Evolutionary conservation across 768 basidiomycete genomes (phyloP).

Genomic region (Agrocybe chaxingu): DNA sequence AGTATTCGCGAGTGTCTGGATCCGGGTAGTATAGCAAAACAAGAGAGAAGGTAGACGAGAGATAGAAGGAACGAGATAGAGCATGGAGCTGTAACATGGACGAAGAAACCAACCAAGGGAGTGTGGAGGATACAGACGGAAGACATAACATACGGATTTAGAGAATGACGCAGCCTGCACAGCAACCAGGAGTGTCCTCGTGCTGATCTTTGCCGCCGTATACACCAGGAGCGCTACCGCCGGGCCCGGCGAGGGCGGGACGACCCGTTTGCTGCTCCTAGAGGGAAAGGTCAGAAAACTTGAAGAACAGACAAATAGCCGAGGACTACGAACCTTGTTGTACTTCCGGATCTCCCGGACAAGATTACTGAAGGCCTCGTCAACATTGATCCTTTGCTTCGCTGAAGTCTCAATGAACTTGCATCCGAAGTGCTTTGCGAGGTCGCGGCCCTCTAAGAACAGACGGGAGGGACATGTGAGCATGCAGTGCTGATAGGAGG

Average conservation of each 20-base stretch:
- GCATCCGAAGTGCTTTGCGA: constrained; percentile 92
- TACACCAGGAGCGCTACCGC: constrained; percentile 39
- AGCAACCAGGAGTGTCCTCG: constrained; percentile 60
- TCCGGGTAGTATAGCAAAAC: constrained; percentile 12
- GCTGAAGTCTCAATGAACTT: constrained; percentile 96
- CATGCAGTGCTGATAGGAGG: neutral
- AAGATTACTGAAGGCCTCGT: constrained; percentile 91
- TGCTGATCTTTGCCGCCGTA: constrained; percentile 51
- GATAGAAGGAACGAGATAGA: constrained; percentile 22
- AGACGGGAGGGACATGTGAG: neutral
- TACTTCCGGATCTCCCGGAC: constrained; percentile 92
- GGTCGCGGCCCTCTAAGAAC: constrained; percentile 86
- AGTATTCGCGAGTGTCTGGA: constrained; percentile 11
- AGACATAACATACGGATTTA: constrained; percentile 23
- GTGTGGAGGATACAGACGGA: constrained; percentile 9
- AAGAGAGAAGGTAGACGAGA: constrained; percentile 9
- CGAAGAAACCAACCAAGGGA: constrained; percentile 12
- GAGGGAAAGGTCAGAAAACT: constrained; percentile 7
- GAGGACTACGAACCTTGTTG: constrained; percentile 65
- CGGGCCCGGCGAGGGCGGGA: constrained; percentile 49
- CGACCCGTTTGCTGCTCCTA: constrained; percentile 81
- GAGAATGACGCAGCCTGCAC: constrained; percentile 64
- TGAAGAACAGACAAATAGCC: neutral
- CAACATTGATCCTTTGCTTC: constrained; percentile 94
- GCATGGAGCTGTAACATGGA: constrained; percentile 15